Conservation (phyloP, 306 rosid genomes). For the Hippophae tibetana region DNA sequence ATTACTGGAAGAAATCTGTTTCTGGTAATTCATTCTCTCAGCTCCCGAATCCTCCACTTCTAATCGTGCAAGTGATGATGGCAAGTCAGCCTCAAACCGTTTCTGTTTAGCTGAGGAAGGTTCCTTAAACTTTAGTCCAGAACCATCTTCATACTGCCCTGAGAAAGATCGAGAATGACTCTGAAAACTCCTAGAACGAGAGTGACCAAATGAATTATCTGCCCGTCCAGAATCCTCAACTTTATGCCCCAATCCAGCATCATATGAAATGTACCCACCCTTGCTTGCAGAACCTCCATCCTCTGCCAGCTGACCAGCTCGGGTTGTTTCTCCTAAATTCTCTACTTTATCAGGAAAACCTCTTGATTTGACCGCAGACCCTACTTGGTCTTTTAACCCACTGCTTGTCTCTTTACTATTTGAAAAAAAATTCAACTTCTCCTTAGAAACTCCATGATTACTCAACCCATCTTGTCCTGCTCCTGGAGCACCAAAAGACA, state of each 20-base stretch:
- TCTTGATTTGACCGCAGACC: slow-evolving; percentile 20
- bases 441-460: slow-evolving; percentile 42
- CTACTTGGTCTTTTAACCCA: slow-evolving; percentile 34
- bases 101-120: slow-evolving; percentile 26
- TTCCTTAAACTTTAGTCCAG: slow-evolving; percentile 44
- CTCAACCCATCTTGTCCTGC: slow-evolving; percentile 28
- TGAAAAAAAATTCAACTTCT: slow-evolving; percentile 21
- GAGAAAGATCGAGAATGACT: slow-evolving; percentile 64
- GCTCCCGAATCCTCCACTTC: slow-evolving; percentile 39
- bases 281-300: slow-evolving; percentile 21
- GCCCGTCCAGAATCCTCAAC: slow-evolving; percentile 37
- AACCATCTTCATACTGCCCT: slow-evolving; percentile 59
- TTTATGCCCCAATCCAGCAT: slow-evolving; percentile 30
- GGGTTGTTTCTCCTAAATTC: slow-evolving; percentile 21
- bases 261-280: slow-evolving; percentile 29
- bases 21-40: slow-evolving; percentile 48
- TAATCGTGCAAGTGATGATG: slow-evolving; percentile 22
- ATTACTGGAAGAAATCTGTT: slow-evolving; percentile 28
- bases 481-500: slow-evolving; percentile 16
- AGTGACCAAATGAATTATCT: slow-evolving; percentile 36
- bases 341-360: slow-evolving; percentile 26
- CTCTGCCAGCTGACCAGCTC: slow-evolving; percentile 22
- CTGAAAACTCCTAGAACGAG: slow-evolving; percentile 41
- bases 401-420: slow-evolving; percentile 24
- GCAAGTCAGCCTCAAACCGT: slow-evolving; percentile 25